phyloP scores from a whole-genome alignment of 2,329 filamentous ascomycete genomes.

The Pseudocercospora macadamiae region DNA sequence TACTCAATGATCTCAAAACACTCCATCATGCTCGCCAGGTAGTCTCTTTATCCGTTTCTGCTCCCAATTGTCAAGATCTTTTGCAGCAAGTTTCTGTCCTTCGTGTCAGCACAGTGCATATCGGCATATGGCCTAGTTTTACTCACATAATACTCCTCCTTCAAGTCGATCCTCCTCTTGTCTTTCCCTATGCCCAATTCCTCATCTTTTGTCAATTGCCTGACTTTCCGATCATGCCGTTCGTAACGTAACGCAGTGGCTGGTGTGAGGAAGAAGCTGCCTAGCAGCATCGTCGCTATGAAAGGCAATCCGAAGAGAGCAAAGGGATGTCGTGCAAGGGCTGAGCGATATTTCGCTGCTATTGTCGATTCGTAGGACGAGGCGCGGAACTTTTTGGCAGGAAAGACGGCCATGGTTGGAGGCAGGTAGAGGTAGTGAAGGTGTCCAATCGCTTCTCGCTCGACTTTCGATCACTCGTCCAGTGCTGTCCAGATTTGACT shows the following conservation, averaged over 20 bases:
- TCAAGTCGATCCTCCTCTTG: slow-evolving; percentile 73
- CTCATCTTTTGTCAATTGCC: slow-evolving; percentile 82
- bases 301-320: slow-evolving; percentile 93
- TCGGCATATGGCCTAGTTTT: slow-evolving; percentile 27
- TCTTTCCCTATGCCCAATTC: slow-evolving; percentile 77
- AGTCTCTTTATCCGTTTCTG: slow-evolving; percentile 91
- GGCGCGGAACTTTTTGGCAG: slow-evolving; percentile 60
- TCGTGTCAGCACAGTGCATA: slow-evolving; percentile 9
- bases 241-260: slow-evolving; percentile 94
- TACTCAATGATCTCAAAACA: slow-evolving; percentile 55
- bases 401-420: slow-evolving; percentile 39
- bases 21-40: slow-evolving; percentile 85
- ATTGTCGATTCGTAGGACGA: slow-evolving; percentile 68
- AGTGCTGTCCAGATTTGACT: too few relatives aligned
- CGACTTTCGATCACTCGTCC: too few relatives aligned
- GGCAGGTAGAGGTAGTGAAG: too few relatives aligned
- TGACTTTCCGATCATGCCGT: slow-evolving; percentile 85
- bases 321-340: slow-evolving; percentile 81
- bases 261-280: slow-evolving; percentile 91
- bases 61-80: slow-evolving; percentile 95
- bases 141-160: slow-evolving; percentile 85
- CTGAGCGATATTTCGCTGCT: slow-evolving; percentile 74
- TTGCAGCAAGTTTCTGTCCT: slow-evolving; percentile 76
- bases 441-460: too few relatives aligned
- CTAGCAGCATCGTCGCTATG: slow-evolving; percentile 83